Percentiles rank a stretch among this genome's conserved stretches.
Conservation (phyloP, 331 rosid species). For the Malus hybrid region DNA sequence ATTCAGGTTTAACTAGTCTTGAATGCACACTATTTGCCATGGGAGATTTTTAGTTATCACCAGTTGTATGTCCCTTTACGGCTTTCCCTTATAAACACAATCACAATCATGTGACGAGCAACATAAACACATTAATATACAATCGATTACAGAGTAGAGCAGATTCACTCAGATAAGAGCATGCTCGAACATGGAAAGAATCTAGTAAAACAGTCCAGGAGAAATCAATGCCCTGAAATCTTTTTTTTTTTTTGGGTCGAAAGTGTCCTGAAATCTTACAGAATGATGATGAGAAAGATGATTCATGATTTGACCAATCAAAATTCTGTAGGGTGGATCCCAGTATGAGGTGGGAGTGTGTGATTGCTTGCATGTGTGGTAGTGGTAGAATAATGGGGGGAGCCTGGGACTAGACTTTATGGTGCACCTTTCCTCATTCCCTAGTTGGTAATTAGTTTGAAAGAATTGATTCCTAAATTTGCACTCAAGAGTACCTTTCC, state of each 20-base stretch:
- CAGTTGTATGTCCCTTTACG: too few species aligned
- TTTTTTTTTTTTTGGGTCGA: too few species aligned
- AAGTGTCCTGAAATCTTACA: background rate
- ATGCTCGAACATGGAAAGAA: background rate
- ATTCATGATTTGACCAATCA: constrained; percentile 8
- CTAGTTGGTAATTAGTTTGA: background rate
- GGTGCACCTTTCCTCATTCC: background rate
- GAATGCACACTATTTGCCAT: too few species aligned
- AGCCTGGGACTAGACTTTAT: background rate
- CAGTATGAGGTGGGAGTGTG: background rate
- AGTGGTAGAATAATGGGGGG: constrained; percentile 7
- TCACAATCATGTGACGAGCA: too few species aligned
- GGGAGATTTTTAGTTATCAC: too few species aligned
- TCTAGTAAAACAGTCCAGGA: background rate
- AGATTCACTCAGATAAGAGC: background rate
- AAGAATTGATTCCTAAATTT: constrained; percentile 4
- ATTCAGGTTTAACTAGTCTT: too few species aligned
- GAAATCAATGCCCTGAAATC: background rate
- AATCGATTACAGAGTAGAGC: too few species aligned
- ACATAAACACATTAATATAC: too few species aligned
- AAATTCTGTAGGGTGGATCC: constrained; percentile 11
- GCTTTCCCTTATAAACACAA: too few species aligned
- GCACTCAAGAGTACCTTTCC: constrained; percentile 9
- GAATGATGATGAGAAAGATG: background rate
- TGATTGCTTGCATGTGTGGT: constrained; percentile 11